Evolutionary conservation across 1,284 basidiomycete genomes (phyloP).

Genomic region (Apiotrichum domesticum): DNA sequence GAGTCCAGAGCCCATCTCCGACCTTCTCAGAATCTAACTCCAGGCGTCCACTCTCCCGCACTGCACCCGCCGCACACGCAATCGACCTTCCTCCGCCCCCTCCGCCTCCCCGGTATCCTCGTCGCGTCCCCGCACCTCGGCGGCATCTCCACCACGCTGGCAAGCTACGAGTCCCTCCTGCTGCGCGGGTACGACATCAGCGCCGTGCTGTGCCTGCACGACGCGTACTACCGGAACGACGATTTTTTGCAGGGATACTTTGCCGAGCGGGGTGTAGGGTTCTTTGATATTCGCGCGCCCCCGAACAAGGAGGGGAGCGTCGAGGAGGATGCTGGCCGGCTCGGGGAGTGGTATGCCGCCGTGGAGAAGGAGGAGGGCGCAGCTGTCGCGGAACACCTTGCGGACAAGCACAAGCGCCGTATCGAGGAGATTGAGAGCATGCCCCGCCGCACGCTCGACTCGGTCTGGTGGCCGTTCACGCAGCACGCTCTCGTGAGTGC

Average conservation of each 20-base stretch:
- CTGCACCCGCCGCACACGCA: constrained; percentile 76
- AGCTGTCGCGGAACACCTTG: constrained; percentile 57
- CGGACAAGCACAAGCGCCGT: constrained; percentile 58
- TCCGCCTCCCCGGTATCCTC: constrained; percentile 79
- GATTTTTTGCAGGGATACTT: constrained; percentile 79
- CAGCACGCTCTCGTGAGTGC: constrained; percentile 62
- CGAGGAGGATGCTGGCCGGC: constrained; percentile 54
- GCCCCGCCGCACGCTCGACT: constrained; percentile 67
- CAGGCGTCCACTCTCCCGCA: constrained; percentile 89
- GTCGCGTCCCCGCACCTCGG: constrained; percentile 85
- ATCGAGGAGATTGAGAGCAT: constrained; percentile 68
- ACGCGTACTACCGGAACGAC: constrained; percentile 78
- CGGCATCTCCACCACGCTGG: constrained; percentile 89
- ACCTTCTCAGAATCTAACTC: not conserved
- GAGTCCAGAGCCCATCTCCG: too few species aligned
- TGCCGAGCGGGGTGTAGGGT: constrained; percentile 52
- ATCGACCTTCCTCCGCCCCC: constrained; percentile 71
- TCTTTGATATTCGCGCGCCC: constrained; percentile 36
- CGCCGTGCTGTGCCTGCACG: constrained; percentile 79
- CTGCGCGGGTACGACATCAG: constrained; percentile 88
- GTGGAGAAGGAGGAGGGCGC: constrained; percentile 35
- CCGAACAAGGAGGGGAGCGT: constrained; percentile 53
- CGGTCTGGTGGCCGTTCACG: constrained; percentile 96
- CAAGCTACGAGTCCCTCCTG: constrained; percentile 83
- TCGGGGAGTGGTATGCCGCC: constrained; percentile 63